Base-by-base conservation (phyloP, 1,284 basidiomycete species). In the Leccinum fallax region DNA sequence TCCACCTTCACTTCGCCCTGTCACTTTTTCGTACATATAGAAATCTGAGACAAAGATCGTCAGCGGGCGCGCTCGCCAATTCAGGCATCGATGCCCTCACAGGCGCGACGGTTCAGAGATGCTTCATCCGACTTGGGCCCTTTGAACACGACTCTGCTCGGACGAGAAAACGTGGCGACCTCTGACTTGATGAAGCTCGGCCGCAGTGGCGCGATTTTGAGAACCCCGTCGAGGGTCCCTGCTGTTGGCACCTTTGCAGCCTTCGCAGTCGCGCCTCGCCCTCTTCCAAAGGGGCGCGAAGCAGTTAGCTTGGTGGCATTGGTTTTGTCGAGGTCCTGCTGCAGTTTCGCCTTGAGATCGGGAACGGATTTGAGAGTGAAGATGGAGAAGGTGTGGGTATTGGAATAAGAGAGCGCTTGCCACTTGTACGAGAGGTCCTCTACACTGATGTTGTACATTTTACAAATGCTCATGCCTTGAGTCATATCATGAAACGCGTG, bases 11-110 rank as follows among this genome's bases (percentile, higher is more conserved):
- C 92, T 89, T 38, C 94, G 82, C 69, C 92, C 91, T 1, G 86
- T 85, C 19, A 92, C 81, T 77, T 93, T 94, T 75, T 97, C 94
- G 71, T 92, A 94, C 94, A 97, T 96, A 75, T 97, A 97, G 32
- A 91, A 86, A 78, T 95, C 92, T 94, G 64, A 34, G 21, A 5
- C 9, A 32, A 24, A 26, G 24, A 4, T 28, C 6, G 56, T 73
- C 53, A 71, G 57, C n/a, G 62, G 56, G 36, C 51, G 21, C 32
- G 9, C 38, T 16, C 52, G 51, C 9, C 30, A 36, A 51, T 59
- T 16, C 15, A 57, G 2, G 53, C 16, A 54, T 36, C 46, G 49
- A 61, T 15, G 40, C 6, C 71, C 87, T 80, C 72, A 91, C 88
- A 90, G 55, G 78, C 79, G 56, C 86, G 81, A 61, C 74, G 76